phyloP scores from a whole-genome alignment of 1,139 yeast species.

The Taphrina confusa region DNA sequence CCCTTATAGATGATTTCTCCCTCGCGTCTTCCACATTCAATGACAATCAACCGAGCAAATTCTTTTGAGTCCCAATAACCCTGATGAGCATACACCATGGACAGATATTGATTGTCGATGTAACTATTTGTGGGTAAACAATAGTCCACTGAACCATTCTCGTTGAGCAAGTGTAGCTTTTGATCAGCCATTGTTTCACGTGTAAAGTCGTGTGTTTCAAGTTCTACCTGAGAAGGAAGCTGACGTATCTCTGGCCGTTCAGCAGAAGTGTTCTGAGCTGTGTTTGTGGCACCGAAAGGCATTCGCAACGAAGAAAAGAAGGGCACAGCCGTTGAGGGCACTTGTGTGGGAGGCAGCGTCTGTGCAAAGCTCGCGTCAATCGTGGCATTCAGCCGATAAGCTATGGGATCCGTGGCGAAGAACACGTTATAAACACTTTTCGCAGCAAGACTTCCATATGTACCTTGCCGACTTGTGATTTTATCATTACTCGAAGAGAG shows the following conservation, averaged over 20 bases:
- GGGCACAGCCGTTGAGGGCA: conserved; percentile 41
- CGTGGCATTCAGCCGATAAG: conserved; percentile 48
- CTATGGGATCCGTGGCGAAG: conserved; percentile 51
- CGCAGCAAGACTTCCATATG: conserved; percentile 50
- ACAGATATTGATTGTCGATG: conserved; percentile 49
- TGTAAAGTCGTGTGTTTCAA: conserved; percentile 44
- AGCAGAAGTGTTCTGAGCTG: neutral
- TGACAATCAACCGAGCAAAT: conserved; percentile 49
- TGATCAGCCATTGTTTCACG: conserved; percentile 44
- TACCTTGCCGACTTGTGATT: conserved; percentile 12
- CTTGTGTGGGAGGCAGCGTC: conserved; percentile 43
- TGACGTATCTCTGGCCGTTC: conserved; percentile 8
- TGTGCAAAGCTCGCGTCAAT: conserved; percentile 46
- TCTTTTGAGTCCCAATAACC: conserved; percentile 51
- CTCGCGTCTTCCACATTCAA: conserved; percentile 47
- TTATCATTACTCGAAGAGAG: conserved; percentile 16
- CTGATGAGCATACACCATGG: conserved; percentile 51
- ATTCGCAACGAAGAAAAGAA: conserved; percentile 21
- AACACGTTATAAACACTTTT: conserved; percentile 48
- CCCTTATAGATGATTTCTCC: conserved; percentile 33
- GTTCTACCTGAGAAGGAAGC: conserved; percentile 42
- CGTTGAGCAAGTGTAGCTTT: conserved; percentile 46
- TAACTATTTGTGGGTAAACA: conserved; percentile 47
- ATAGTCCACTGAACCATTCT: conserved; percentile 52
- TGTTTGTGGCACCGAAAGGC: conserved; percentile 5